Evolutionary conservation across 176 grass and related monocot genomes (phyloP).

Genomic region (Zea luxurians): DNA sequence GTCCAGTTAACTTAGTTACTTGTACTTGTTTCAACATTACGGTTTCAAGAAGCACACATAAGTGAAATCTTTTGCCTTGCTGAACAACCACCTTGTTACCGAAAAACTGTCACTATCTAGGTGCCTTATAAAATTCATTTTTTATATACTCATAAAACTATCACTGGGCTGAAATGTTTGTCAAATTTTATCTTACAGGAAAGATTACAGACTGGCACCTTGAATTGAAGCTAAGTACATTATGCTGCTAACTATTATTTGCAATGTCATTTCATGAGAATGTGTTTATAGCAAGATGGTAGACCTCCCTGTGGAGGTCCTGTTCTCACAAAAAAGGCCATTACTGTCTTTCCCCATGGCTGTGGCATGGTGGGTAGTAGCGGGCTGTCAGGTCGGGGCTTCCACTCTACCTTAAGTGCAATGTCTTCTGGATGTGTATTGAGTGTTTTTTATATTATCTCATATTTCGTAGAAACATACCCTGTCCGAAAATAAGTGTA

Average conservation of each 20-base stretch:
- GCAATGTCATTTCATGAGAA: neutral
- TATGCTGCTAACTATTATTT: neutral
- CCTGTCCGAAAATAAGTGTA: no score
- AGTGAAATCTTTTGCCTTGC: neutral
- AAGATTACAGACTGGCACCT: neutral
- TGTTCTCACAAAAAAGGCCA: neutral
- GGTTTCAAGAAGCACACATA: neutral
- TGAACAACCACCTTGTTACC: conserved; percentile 1
- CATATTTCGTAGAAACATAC: neutral
- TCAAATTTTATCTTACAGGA: neutral
- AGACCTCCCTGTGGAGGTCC: neutral
- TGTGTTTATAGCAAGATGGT: neutral
- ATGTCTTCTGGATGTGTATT: neutral
- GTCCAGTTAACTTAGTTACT: neutral
- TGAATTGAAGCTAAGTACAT: neutral
- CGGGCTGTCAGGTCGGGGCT: neutral
- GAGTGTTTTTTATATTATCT: neutral
- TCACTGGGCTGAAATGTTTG: neutral
- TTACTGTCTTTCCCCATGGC: neutral
- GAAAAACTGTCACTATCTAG: conserved; percentile 3
- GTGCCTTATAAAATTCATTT: neutral
- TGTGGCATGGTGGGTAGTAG: neutral
- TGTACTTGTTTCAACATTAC: neutral
- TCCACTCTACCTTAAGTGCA: neutral
- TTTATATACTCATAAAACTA: neutral